A percentile compares a stretch with the other conserved stretches of the same genome.
Evolutionary conservation across 2,329 filamentous ascomycete species (phyloP).

Genomic region (Cyclaneusma minus): DNA sequence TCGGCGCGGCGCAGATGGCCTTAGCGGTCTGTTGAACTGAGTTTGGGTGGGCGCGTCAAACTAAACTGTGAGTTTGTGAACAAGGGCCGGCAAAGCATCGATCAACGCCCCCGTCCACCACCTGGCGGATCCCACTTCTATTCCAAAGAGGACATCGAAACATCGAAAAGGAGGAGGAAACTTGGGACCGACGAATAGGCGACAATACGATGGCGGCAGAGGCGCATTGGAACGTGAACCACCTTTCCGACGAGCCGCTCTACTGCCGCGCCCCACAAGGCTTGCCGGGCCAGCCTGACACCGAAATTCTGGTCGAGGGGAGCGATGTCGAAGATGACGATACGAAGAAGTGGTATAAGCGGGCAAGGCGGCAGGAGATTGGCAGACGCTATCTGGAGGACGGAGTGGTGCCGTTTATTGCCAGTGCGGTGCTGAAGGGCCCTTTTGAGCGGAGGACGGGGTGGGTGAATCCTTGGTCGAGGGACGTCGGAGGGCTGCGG

Average conservation of each 20-base stretch:
- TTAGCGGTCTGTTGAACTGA: too few species aligned
- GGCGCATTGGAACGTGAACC: conserved; percentile 13
- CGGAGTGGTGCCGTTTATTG: conserved; percentile 39
- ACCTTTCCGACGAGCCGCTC: conserved; percentile 23
- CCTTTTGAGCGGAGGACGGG: conserved; percentile 37
- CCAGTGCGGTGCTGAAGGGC: conserved; percentile 44
- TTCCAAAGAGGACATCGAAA: too few species aligned
- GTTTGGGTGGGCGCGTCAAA: too few species aligned
- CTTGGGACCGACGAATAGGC: too few species aligned
- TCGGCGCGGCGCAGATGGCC: too few species aligned
- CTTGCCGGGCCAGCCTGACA: too few species aligned
- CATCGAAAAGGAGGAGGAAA: too few species aligned
- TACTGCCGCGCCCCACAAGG: conserved; percentile 29
- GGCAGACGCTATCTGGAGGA: conserved; percentile 39
- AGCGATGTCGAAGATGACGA: conserved; percentile 41
- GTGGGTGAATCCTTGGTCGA: conserved; percentile 38
- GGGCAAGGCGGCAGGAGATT: conserved; percentile 39
- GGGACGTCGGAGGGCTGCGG: conserved; percentile 13
- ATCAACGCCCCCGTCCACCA: too few species aligned
- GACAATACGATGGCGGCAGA: too few species aligned
- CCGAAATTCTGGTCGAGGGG: conserved; percentile 37
- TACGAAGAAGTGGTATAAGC: conserved; percentile 30
- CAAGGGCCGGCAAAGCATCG: too few species aligned
- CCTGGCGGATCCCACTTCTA: too few species aligned
- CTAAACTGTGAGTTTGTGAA: too few species aligned